Percentiles rank a stretch among this genome's conserved stretches.
Conservation (phyloP, 768 basidiomycete genomes). For the Tremella mesenterica region DNA sequence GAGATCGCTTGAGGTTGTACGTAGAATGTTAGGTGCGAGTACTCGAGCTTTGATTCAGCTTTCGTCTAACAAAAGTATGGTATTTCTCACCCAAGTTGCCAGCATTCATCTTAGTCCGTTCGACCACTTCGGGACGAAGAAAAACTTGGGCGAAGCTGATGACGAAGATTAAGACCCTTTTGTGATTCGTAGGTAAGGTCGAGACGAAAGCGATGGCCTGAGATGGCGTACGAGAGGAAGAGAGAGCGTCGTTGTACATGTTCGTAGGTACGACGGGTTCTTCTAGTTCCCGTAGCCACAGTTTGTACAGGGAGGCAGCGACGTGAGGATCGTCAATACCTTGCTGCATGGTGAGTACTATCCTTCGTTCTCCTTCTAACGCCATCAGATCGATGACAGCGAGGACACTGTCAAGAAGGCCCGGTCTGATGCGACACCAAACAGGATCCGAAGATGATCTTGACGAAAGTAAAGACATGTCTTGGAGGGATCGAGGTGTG, state of each 20-base stretch:
- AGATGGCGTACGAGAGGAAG: conserved; percentile 54
- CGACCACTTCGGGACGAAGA: conserved; percentile 64
- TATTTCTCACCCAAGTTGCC: conserved; percentile 54
- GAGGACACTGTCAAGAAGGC: too few relatives aligned
- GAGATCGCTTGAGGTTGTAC: conserved; percentile 81
- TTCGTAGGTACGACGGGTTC: conserved; percentile 87
- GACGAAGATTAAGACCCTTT: conserved; percentile 76
- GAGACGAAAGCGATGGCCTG: conserved; percentile 66
- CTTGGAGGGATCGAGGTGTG: too few relatives aligned
- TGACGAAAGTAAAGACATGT: too few relatives aligned
- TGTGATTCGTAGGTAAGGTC: conserved; percentile 72
- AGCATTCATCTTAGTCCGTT: conserved; percentile 64
- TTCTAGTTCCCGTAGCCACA: conserved; percentile 84
- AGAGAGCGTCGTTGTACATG: conserved; percentile 83
- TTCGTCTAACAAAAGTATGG: neutral
- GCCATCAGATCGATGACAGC: too few relatives aligned
- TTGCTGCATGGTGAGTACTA: conserved; percentile 10
- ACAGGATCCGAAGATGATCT: too few relatives aligned
- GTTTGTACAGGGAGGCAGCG: conserved; percentile 78
- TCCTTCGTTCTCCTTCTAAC: too few relatives aligned
- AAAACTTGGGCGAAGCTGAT: conserved; percentile 87
- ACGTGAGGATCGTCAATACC: conserved; percentile 83
- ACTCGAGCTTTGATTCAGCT: conserved; percentile 54
- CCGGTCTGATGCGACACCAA: too few relatives aligned
- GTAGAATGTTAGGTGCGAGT: conserved; percentile 80